phyloP scores from a whole-genome alignment of 345 rosid species.

The Barbarea vulgaris region DNA sequence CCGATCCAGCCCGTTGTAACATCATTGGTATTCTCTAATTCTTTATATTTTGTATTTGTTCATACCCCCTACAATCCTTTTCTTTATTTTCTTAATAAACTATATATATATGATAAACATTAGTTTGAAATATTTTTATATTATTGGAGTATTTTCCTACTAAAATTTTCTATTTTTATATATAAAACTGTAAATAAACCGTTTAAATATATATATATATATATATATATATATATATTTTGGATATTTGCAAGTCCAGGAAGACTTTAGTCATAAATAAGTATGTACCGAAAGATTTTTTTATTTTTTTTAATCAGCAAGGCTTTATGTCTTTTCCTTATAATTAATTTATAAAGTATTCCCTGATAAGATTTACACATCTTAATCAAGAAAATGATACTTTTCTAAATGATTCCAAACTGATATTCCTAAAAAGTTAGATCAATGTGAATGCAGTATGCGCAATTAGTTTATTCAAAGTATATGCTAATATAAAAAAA shows the following conservation, averaged over 20 bases:
- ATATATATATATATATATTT: too few relatives aligned
- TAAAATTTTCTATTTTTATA: too few relatives aligned
- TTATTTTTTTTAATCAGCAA: too few relatives aligned
- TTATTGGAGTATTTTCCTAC: too few relatives aligned
- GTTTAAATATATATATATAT: too few relatives aligned
- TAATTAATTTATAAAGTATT: neutral
- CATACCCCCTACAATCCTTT: neutral
- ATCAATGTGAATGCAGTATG: neutral
- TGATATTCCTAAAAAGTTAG: neutral
- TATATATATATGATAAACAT: too few relatives aligned
- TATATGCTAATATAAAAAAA: neutral
- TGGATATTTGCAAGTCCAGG: too few relatives aligned
- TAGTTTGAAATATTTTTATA: neutral
- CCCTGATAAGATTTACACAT: neutral
- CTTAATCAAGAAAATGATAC: neutral
- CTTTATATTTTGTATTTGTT: neutral
- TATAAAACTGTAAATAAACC: too few relatives aligned
- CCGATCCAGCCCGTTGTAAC: neutral
- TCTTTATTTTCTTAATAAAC: too few relatives aligned
- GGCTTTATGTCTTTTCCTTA: neutral
- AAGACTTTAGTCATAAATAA: too few relatives aligned
- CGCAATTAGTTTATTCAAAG: slow-evolving; percentile 7
- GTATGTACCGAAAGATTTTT: too few relatives aligned
- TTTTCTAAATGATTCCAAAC: slow-evolving; percentile 15
- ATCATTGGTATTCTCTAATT: neutral